These are phyloP conservation scores for Ganoderma lingzhi DNA, from an alignment of 1,284 basidiomycete genomes.

Conservation along the genomic window DNA sequence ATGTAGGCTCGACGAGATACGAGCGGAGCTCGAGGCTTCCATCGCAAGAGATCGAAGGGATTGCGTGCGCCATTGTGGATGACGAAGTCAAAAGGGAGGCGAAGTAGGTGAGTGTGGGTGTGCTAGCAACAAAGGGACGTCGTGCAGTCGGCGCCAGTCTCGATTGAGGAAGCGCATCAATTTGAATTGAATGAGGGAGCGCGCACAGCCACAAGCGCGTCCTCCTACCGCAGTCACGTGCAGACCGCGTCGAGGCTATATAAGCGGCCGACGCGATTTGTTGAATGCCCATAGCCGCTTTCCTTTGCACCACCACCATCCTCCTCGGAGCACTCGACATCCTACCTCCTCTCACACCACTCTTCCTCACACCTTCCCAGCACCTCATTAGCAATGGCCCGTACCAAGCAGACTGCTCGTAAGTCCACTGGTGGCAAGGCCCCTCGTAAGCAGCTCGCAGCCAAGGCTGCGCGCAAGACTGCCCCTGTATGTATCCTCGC, in stretches of 20 bases:
- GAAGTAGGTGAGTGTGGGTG: not conserved
- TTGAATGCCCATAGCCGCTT: conserved; percentile 33
- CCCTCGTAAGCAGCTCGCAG: conserved; percentile 91
- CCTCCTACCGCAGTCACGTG: conserved; percentile 33
- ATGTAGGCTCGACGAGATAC: not conserved
- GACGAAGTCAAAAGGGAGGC: not conserved
- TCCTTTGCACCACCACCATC: conserved; percentile 34
- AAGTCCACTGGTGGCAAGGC: conserved; percentile 91
- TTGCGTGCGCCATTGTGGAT: not conserved
- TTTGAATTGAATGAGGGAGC: conserved; percentile 11
- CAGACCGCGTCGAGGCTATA: conserved; percentile 36
- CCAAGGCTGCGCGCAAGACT: conserved; percentile 81
- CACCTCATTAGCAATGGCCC: conserved; percentile 48
- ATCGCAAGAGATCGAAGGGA: not conserved
- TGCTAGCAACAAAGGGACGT: too few relatives aligned
- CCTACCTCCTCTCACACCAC: conserved; percentile 14
- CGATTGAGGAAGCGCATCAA: not conserved
- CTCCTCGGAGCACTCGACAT: conserved; percentile 13
- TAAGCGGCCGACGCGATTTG: conserved; percentile 36
- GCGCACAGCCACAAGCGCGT: conserved; percentile 38
- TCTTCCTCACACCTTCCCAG: conserved; percentile 16
- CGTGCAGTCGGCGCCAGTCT: not conserved
- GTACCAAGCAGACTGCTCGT: conserved; percentile 85
- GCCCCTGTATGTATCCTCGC: conserved; percentile 49
- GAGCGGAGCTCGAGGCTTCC: not conserved